These are phyloP conservation scores for Colletotrichum shisoi DNA, from an alignment of 2,329 filamentous ascomycete species.

Conservation along the genomic window DNA sequence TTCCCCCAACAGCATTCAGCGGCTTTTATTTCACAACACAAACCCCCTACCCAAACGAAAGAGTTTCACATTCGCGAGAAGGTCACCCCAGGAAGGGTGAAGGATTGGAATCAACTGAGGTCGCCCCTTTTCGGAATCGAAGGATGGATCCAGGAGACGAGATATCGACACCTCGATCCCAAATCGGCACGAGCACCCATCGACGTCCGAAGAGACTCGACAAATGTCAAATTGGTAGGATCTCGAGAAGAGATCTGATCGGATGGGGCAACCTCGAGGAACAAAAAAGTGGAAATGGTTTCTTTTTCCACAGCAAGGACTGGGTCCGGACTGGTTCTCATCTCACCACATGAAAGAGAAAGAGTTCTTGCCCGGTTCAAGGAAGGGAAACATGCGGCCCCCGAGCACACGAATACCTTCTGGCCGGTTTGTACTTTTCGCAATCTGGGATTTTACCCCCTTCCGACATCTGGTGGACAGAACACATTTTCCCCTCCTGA, in stretches of 20 bases:
- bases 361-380: background rate
- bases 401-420: constrained; percentile 18
- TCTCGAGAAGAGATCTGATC: constrained; percentile 29
- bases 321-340: constrained; percentile 9
- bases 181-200: constrained; percentile 1
- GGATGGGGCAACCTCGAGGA: constrained; percentile 27
- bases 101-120: constrained; percentile 17
- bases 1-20: constrained; percentile 43
- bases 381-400: constrained; percentile 22
- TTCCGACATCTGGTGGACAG: constrained; percentile 22
- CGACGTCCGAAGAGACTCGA: background rate
- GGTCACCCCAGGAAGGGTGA: constrained; percentile 35
- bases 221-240: constrained; percentile 32
- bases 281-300: constrained; percentile 23
- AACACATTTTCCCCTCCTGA: background rate
- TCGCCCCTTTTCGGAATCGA: constrained; percentile 15
- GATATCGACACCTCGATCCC: constrained; percentile 35
- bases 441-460: constrained; percentile 2
- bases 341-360: background rate
- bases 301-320: constrained; percentile 17
- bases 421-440: constrained; percentile 15
- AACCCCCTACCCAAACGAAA: constrained; percentile 31
- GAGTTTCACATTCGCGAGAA: constrained; percentile 37
- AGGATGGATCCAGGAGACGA: constrained; percentile 17
- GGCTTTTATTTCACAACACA: constrained; percentile 41